Percentiles rank a stretch among this genome's conserved stretches.
Conservation (phyloP, 1,284 basidiomycete species). For the Coniferiporia weirii region DNA sequence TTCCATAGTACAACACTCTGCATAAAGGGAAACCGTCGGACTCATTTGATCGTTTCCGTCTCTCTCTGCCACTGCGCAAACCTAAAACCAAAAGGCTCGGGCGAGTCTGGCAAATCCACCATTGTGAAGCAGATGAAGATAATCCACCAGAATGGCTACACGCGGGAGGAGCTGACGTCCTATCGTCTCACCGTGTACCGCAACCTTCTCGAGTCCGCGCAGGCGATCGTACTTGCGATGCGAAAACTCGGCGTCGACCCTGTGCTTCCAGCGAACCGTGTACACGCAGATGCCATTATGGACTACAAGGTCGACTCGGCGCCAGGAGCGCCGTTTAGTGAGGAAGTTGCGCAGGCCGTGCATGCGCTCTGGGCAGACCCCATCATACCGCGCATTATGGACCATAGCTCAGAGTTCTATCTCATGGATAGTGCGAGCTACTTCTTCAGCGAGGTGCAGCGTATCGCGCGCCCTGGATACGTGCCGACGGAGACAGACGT, state of each 20-base stretch:
- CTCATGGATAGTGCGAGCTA: conserved; percentile 95
- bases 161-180: conserved; percentile 70
- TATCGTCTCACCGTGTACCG: conserved; percentile 82
- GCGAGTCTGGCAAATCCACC: conserved; percentile 90
- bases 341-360: conserved; percentile 74
- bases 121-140: conserved; percentile 99
- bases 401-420: conserved; percentile 87
- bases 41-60: no score
- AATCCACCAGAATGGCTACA: conserved; percentile 94
- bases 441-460: conserved; percentile 85
- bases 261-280: conserved; percentile 69
- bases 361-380: conserved; percentile 88
- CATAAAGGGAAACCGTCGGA: no score
- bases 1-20: neutral
- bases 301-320: conserved; percentile 41
- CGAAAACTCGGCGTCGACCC: conserved; percentile 86
- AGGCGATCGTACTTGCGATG: conserved; percentile 87
- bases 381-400: conserved; percentile 82
- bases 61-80: no score
- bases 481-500: conserved; percentile 88
- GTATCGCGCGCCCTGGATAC: conserved; percentile 79
- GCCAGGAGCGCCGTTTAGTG: conserved; percentile 34
- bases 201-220: conserved; percentile 85
- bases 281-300: conserved; percentile 57
- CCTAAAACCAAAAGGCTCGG: conserved; percentile 44